phyloP scores from a whole-genome alignment of 1,284 basidiomycete genomes.

The Xerocomus amazonicus region DNA sequence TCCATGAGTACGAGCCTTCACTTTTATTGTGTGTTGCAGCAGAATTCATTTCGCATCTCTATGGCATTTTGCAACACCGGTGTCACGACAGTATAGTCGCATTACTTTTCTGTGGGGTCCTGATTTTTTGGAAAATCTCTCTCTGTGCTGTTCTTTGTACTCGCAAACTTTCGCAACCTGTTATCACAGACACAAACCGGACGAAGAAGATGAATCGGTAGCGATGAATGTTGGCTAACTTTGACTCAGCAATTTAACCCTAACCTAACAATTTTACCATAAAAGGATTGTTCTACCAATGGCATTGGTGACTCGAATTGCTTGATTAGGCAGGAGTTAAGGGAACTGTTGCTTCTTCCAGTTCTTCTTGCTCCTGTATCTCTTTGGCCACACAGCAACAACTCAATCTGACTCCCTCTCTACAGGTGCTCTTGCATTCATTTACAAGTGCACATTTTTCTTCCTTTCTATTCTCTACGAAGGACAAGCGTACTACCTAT shows the following conservation, averaged over 20 bases:
- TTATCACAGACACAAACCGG: no score
- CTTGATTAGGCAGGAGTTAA: conserved; percentile 13
- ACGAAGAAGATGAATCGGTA: no score
- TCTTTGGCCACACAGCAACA: conserved; percentile 22
- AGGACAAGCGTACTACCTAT: conserved; percentile 11
- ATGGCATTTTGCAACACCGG: no score
- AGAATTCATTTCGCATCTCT: no score
- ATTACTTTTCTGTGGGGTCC: no score
- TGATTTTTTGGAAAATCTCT: no score
- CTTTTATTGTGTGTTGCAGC: no score
- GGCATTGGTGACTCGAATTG: conserved; percentile 19
- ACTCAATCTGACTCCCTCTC: conserved; percentile 7
- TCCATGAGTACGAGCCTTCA: no score
- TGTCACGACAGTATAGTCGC: no score
- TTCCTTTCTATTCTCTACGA: conserved; percentile 16
- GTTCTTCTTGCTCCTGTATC: conserved; percentile 20
- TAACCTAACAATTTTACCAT: conserved; percentile 3
- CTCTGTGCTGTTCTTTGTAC: no score
- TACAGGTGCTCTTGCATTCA: conserved; percentile 31
- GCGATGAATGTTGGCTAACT: no score
- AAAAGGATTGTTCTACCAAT: conserved; percentile 13
- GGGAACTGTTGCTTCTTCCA: background rate
- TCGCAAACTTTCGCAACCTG: no score
- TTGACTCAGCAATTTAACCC: conserved; percentile 1
- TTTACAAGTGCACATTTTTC: conserved; percentile 29